Percentiles rank a stretch among this genome's conserved stretches.
phyloP scores from a whole-genome alignment of 495 filamentous ascomycete genomes.

The Aspergillus indologenus region DNA sequence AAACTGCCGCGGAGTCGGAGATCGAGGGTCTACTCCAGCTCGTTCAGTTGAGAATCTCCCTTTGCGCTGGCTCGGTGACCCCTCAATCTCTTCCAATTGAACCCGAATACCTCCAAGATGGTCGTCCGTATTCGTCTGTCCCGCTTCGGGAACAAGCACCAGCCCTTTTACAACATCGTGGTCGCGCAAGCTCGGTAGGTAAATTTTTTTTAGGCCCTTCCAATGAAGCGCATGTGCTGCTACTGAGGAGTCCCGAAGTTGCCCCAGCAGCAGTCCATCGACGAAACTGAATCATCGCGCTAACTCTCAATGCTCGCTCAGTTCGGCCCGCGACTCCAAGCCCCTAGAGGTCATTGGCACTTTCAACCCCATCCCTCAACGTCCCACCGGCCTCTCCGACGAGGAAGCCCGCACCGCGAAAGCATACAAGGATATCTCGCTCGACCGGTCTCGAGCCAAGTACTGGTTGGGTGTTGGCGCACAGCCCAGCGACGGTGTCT shows the following conservation, averaged over 20 bases:
- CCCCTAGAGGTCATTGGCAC: constrained; percentile 94
- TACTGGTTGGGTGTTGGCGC: constrained; percentile 98
- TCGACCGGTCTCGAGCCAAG: constrained; percentile 75
- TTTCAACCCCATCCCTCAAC: constrained; percentile 83
- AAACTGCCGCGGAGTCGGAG: constrained; percentile 29
- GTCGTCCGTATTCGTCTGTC: constrained; percentile 90
- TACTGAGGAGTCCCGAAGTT: not conserved
- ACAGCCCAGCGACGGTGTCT: constrained; percentile 84
- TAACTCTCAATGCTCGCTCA: constrained; percentile 15
- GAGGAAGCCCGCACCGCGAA: constrained; percentile 52
- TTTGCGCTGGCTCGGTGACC: constrained; percentile 6
- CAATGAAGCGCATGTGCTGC: not conserved
- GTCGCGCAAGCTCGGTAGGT: constrained; percentile 89
- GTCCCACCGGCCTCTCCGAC: constrained; percentile 59
- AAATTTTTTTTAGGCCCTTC: constrained; percentile 6
- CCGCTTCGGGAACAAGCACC: constrained; percentile 84
- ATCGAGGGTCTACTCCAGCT: constrained; percentile 13
- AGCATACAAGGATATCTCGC: constrained; percentile 81
- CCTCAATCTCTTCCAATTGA: constrained; percentile 8
- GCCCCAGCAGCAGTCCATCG: not conserved
- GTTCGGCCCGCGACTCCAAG: constrained; percentile 72
- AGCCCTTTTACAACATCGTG: constrained; percentile 95
- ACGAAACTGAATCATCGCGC: constrained; percentile 35
- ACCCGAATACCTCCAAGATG: constrained; percentile 53
- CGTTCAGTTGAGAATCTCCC: constrained; percentile 6